Evolutionary conservation across 139 green algal species (phyloP).

Genomic region (Chlamydomonas sp.): DNA sequence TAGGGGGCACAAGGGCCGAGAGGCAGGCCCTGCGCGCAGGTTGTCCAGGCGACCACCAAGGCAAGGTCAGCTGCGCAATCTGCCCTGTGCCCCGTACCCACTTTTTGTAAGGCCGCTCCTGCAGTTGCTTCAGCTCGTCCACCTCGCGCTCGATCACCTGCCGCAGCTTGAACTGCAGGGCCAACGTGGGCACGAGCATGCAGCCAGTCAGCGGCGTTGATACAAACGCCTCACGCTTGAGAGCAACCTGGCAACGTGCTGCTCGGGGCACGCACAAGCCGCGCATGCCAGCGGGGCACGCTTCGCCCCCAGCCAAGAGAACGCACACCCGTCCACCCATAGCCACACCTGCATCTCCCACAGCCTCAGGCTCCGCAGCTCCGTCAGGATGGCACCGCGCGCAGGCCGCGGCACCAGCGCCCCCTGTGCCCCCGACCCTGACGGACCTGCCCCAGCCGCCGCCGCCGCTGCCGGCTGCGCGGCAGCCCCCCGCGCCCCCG

Average conservation of each 20-base stretch:
- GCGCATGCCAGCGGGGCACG: not conserved
- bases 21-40: not conserved
- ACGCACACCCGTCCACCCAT: not conserved
- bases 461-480: not conserved
- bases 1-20: not conserved
- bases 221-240: not conserved
- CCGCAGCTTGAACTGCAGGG: constrained; percentile 35
- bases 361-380: constrained; percentile 63
- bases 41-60: not conserved
- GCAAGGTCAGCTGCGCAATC: not conserved
- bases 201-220: not conserved
- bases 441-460: constrained; percentile 5
- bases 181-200: not conserved
- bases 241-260: no score
- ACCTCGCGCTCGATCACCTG: constrained; percentile 57
- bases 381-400: constrained; percentile 51
- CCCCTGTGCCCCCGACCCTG: not conserved
- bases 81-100: constrained; percentile 51
- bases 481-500: not conserved
- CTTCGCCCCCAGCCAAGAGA: not conserved
- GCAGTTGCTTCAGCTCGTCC: constrained; percentile 74
- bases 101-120: constrained; percentile 82
- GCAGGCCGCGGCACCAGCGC: constrained; percentile 10
- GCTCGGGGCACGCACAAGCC: no score
- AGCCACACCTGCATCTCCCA: constrained; percentile 41